A percentile compares a stretch with the other conserved stretches of the same genome.
phyloP scores from a whole-genome alignment of 805 yeast genomes.

The Clavispora phyllophila region DNA sequence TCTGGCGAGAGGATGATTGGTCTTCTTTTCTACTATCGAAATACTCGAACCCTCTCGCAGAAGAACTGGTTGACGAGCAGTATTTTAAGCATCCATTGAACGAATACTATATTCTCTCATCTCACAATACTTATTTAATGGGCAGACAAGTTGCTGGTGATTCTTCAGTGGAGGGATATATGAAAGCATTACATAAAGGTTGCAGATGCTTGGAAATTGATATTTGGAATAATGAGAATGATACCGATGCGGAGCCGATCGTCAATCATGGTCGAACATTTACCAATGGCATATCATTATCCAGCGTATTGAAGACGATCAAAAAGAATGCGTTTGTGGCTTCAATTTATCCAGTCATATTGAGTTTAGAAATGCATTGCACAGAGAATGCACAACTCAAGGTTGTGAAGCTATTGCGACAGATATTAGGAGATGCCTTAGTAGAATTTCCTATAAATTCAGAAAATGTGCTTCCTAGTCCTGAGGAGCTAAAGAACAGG shows the following conservation, averaged over 20 bases:
- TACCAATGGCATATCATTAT: constrained; percentile 66
- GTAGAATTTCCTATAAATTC: constrained; percentile 35
- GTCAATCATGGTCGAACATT: constrained; percentile 89
- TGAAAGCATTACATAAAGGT: constrained; percentile 81
- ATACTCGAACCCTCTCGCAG: constrained; percentile 7
- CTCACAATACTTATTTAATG: constrained; percentile 87
- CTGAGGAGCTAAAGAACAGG: constrained; percentile 62
- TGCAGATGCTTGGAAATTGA: constrained; percentile 95
- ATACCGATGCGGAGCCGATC: constrained; percentile 57
- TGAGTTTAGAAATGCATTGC: constrained; percentile 86
- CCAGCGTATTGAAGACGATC: constrained; percentile 66
- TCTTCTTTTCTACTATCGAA: constrained; percentile 8
- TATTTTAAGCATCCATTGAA: constrained; percentile 55
- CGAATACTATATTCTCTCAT: constrained; percentile 85
- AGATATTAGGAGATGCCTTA: constrained; percentile 56
- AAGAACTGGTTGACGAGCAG: constrained; percentile 4
- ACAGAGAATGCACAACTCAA: constrained; percentile 58
- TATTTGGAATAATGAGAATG: constrained; percentile 76
- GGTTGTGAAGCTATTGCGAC: constrained; percentile 48
- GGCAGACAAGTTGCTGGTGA: constrained; percentile 87
- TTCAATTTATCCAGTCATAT: constrained; percentile 77
- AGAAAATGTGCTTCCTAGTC: constrained; percentile 50
- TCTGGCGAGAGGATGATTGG: constrained; percentile 5
- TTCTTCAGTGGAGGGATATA: constrained; percentile 86
- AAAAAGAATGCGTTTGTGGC: constrained; percentile 85